Base-by-base conservation (phyloP, 2,329 filamentous ascomycete species). In the Neonectria punicea region DNA sequence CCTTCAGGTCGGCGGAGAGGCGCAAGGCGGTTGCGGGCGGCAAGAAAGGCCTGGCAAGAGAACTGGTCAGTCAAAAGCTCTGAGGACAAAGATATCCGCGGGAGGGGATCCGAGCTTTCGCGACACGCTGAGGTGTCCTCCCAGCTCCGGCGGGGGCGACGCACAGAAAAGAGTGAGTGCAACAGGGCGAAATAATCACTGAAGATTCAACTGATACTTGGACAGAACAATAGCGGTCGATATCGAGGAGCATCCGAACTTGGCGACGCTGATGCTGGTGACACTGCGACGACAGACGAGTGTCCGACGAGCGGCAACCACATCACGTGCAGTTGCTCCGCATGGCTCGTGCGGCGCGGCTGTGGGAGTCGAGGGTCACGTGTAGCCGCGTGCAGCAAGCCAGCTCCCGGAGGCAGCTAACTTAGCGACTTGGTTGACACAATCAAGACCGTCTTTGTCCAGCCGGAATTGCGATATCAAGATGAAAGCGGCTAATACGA, bases 121-220 rank as follows among this genome's bases (percentile, higher is more conserved):
- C 73, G 60, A 73, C 71, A 72, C 64, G 71, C 70, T 70, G 70
- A 63, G 50, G 51, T 70, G 69, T 67, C 68, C 62, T 58, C 44
- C 47, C 55, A 63, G 58, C 62, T 56, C 53, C 55, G 43, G 57
- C 58, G 65, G 63, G 66, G 68, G 61, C 20, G 59, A 70, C 71
- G 69, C 73, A 73, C 76, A 80, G 74, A 70, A 78, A 79, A 67
- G 75, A 79, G 73, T 69, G 79, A 72, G 73, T 69, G 76, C 73
- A 70, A 71, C 67, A 68, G 65, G 67, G 67, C 70, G 70, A 70
- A 65, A 75, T 78, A 76, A 77, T 75, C 70, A 75, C 74, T 79
- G 72, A 73, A 76, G 73, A 73, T 69, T 74, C 77, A 80, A 81
- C 76, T 74, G 70, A 80, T 81, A 80, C 75, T 80, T 76, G 67